These are phyloP conservation scores for Daldinia decipiens DNA, from an alignment of 495 filamentous ascomycete species.

Conservation along the genomic window DNA sequence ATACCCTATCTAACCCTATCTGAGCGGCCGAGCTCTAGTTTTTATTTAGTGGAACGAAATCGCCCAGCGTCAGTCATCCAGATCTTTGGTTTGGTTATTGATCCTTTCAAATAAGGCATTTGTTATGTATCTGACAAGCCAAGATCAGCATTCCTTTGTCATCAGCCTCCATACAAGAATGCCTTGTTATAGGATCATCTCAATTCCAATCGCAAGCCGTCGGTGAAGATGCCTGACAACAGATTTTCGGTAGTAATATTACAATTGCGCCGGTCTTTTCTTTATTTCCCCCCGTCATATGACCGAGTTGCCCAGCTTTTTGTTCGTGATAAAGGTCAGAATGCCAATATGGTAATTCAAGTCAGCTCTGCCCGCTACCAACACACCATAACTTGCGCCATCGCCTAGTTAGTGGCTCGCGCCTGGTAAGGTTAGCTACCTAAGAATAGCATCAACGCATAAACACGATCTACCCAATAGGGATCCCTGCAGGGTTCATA, in stretches of 20 bases:
- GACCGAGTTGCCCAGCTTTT: slow-evolving; percentile 1
- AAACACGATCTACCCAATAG: slow-evolving; percentile 29
- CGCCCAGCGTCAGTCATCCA: slow-evolving; percentile 11
- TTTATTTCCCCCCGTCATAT: slow-evolving; percentile 10
- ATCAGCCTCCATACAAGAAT: slow-evolving; percentile 2
- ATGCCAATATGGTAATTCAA: slow-evolving; percentile 4
- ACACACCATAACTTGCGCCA: slow-evolving; percentile 26
- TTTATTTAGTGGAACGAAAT: slow-evolving; percentile 24
- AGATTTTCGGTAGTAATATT: background rate
- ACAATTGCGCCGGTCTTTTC: background rate
- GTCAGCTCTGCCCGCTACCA: slow-evolving; percentile 19
- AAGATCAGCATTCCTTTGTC: slow-evolving; percentile 15
- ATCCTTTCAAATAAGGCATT: slow-evolving; percentile 16
- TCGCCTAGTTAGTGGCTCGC: slow-evolving; percentile 35
- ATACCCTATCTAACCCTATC: slow-evolving; percentile 19
- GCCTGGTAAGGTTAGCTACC: slow-evolving; percentile 25
- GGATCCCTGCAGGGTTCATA: slow-evolving; percentile 22
- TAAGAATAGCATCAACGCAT: slow-evolving; percentile 38
- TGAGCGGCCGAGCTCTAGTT: slow-evolving; percentile 25
- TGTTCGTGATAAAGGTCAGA: slow-evolving; percentile 6
- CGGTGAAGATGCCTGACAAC: slow-evolving; percentile 7
- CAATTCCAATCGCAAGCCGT: background rate
- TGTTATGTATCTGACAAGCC: background rate
- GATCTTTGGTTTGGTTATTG: slow-evolving; percentile 24
- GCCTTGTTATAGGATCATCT: slow-evolving; percentile 2